These are phyloP conservation scores for Tetradesmus lagerheimii DNA, from an alignment of 139 green algal genomes.

Conservation along the genomic window DNA sequence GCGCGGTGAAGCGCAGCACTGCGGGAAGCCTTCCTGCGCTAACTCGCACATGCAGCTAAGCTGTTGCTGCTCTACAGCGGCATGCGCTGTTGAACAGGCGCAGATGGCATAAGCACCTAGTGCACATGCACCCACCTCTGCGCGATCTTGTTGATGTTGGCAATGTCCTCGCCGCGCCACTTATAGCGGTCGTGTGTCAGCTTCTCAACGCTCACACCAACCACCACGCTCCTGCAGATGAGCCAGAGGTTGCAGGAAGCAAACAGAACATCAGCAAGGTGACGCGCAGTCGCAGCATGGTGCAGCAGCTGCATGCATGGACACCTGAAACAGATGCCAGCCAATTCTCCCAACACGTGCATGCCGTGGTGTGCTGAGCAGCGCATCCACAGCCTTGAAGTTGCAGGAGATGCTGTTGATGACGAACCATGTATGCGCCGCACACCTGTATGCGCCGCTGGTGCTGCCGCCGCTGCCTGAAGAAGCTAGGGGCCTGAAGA, in stretches of 20 bases:
- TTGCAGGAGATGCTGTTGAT: too few relatives aligned
- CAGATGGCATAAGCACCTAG: too few relatives aligned
- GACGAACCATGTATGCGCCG: neutral
- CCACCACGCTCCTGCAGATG: constrained; percentile 51
- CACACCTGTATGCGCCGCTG: constrained; percentile 68
- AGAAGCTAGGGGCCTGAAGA: constrained; percentile 92
- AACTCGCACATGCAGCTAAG: too few relatives aligned
- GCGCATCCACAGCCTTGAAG: neutral
- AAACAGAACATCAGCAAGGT: neutral
- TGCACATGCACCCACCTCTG: constrained; percentile 30
- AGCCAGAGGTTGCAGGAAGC: neutral
- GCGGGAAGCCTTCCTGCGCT: too few relatives aligned
- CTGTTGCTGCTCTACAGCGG: too few relatives aligned
- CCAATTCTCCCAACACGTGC: neutral
- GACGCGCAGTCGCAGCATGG: neutral
- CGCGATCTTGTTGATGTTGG: constrained; percentile 60
- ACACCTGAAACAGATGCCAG: too few relatives aligned
- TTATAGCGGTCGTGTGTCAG: constrained; percentile 42
- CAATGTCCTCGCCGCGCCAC: constrained; percentile 56
- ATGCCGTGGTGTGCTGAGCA: neutral
- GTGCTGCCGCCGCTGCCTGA: constrained; percentile 64
- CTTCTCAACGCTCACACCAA: constrained; percentile 52
- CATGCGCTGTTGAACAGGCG: too few relatives aligned
- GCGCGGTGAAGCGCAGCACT: too few relatives aligned
- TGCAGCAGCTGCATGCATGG: neutral